Percentiles rank a stretch among this genome's conserved stretches.
Conservation (phyloP, 2,329 filamentous ascomycete species). For the Xylaria sp. region DNA sequence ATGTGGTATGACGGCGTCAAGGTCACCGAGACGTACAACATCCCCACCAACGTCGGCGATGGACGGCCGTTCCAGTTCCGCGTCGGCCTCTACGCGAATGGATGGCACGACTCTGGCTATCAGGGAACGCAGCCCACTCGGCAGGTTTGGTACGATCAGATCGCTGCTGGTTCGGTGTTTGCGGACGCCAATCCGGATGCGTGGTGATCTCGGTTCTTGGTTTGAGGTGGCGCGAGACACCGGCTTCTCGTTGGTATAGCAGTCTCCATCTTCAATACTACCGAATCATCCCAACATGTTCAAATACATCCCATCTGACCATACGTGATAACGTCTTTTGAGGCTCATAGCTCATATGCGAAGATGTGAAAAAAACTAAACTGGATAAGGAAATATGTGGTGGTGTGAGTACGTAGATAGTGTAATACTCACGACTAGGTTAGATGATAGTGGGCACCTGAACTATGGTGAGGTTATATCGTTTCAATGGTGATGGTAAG, state of each 20-base stretch:
- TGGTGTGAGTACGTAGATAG: not conserved
- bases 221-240: not conserved
- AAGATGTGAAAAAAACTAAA: not conserved
- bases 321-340: not conserved
- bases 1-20: constrained; percentile 59
- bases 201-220: constrained; percentile 25
- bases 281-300: not conserved
- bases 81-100: constrained; percentile 61
- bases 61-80: constrained; percentile 57
- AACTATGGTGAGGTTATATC: not conserved
- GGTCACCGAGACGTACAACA: constrained; percentile 53
- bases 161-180: constrained; percentile 55
- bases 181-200: constrained; percentile 52
- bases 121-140: constrained; percentile 46
- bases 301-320: not conserved
- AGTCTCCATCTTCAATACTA: not conserved
- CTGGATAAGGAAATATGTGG: not conserved
- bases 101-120: constrained; percentile 57
- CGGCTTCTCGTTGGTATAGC: not conserved
- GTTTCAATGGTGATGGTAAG: not conserved
- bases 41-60: constrained; percentile 59
- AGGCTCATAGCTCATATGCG: not conserved
- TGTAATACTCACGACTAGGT: not conserved
- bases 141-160: constrained; percentile 62
- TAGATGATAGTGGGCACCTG: not conserved